Evolutionary conservation across 305 asterid species (phyloP), one percentile per base, ranked within the genome.

Genomic region (Striga hermonthica): DNA sequence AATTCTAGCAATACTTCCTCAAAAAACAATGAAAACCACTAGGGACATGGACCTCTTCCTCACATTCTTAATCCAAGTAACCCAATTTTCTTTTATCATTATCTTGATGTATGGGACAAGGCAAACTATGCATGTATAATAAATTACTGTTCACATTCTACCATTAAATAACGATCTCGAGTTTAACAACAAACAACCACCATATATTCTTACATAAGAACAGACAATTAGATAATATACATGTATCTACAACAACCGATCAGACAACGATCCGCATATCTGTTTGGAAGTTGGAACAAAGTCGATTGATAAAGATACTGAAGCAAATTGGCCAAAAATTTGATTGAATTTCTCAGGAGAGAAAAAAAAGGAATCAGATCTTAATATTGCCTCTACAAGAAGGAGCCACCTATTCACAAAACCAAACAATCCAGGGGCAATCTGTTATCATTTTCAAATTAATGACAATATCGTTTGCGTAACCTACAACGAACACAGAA

Each of bases 191-290:
- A 9, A 7, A 0, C 36, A 48, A 57, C 40, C 59, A 50, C 59
- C 68, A 41, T 43, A 41, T 9, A 55, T 31, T 0, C 12, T 6
- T 14, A 7, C 37, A 7, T 10, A 57, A 36, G 28, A 35, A 36
- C 9, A 12, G 9, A 36, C 1, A 55, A 28, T 6, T 31, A 3
- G 7, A 45, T 4, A 11, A 45, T 4, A 11, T 16, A 22, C 31
- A 22, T 3, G 3, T 9, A 45, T n/a, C 57, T 31, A 65, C 16
- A 64, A 28, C 31, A 22, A 55, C 22, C 15, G 5, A 61, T 16
- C 68, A 58, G 59, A 52, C 16, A 58, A 40, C 57, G 74, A 66
- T 74, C 71, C 53, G 57, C 69, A 62, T 36, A 38, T 58, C 34
- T 0, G 61, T 31, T 7, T 35, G 7, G 6, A 14, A 4, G 14